phyloP scores from a whole-genome alignment of 2,329 filamentous ascomycete species.

The Aspergillus caelatus region DNA sequence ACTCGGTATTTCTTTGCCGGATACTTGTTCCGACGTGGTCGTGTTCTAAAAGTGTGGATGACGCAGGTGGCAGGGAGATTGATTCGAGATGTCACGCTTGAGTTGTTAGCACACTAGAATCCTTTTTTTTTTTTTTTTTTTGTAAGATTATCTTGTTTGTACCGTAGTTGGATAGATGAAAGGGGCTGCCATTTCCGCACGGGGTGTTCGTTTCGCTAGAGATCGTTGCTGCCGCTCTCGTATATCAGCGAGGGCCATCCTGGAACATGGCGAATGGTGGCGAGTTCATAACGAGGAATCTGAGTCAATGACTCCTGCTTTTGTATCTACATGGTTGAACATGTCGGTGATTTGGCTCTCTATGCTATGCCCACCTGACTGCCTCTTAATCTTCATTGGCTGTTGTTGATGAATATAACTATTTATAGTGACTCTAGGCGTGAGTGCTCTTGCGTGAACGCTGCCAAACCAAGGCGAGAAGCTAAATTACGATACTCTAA shows the following conservation, averaged over 20 bases:
- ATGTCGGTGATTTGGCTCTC: background rate
- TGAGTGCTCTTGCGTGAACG: background rate
- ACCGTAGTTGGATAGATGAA: background rate
- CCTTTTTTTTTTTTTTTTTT: too few species aligned
- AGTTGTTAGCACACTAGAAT: background rate
- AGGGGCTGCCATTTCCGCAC: background rate
- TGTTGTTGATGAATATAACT: background rate
- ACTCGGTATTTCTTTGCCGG: background rate
- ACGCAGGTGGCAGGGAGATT: background rate
- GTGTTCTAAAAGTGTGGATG: background rate
- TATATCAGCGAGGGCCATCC: slow-evolving; percentile 1
- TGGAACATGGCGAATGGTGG: slow-evolving; percentile 23
- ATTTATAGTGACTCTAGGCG: background rate
- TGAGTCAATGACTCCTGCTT: background rate
- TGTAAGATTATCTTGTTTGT: background rate
- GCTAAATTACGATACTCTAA: background rate
- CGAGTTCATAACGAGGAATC: slow-evolving; percentile 9
- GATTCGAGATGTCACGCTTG: background rate
- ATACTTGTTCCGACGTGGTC: background rate
- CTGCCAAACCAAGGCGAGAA: background rate
- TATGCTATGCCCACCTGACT: background rate
- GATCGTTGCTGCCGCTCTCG: background rate
- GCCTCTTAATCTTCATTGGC: background rate
- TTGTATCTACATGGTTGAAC: background rate
- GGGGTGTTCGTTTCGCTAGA: background rate